Base-by-base conservation (phyloP, 2,329 filamentous ascomycete genomes). In the Trichoderma koningiopsis region DNA sequence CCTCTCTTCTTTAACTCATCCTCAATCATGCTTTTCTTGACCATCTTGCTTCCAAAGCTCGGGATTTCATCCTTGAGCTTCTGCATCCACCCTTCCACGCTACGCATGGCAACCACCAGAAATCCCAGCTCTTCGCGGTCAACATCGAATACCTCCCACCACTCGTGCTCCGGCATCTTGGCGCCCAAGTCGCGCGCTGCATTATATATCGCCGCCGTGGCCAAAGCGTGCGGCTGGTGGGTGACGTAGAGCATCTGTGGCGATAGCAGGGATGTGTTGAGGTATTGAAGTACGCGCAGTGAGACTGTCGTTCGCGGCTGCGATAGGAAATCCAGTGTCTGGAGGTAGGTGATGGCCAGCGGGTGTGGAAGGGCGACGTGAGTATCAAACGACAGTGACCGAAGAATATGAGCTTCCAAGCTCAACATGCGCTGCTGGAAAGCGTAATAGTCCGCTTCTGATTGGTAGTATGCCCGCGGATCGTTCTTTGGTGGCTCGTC, bases 111-210 rank as follows among this genome's bases (percentile, higher is more conserved):
- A 13, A 97, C 92, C 4, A 97, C 94, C 69, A 98, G 80, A 74
- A 98, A 98, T 0, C 96, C 96, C 43, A 99, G 84, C 78, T 97
- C 94, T 82, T 99, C 96, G 62, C 96, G 86, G 75, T 97, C 94
- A 8, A 96, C 92, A 79, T 99, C 96, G 78, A 98, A 98, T 0
- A 98, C 93, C 79, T 97, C 94, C 96, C 96, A 99, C 96, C 96
- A 99, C 72, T 93, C 90, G 59, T 87, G 88, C 72, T 92, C 91
- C 0, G 95, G 93, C 81, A 97, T 85, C 78, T 92, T 94, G 14
- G 92, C 88, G 0, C 87, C 89, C 1, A 88, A 79, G 73, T 98
- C 94, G 56, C 90, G 87, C 0, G 93, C 92, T 0, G 95, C 92
- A n/a, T 93, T 88, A 77, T 98, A 99, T 37, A 97, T 91, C 0